A percentile compares a stretch with the other conserved stretches of the same genome.
These are phyloP conservation scores for Phialophora verrucosa DNA, from an alignment of 2,329 filamentous ascomycete species.

Conservation along the genomic window DNA sequence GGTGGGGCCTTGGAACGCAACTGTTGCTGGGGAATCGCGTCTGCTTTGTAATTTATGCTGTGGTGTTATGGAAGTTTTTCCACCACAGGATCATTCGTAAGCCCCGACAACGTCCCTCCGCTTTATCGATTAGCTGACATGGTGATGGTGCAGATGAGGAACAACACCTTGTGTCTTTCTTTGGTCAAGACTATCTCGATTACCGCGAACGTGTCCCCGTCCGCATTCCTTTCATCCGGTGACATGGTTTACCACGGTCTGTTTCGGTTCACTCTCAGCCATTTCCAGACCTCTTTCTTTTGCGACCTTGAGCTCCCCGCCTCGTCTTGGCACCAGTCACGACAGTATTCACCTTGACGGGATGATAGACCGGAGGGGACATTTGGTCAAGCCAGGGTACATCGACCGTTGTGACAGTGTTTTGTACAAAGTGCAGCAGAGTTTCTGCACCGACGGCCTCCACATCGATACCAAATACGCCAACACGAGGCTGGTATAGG, in stretches of 20 bases:
- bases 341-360: constrained; percentile 30
- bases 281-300: constrained; percentile 19
- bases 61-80: constrained; percentile 88
- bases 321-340: constrained; percentile 18
- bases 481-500: constrained; percentile 34
- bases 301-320: constrained; percentile 3
- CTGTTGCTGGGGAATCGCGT: constrained; percentile 82
- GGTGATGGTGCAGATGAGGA: constrained; percentile 69
- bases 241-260: constrained; percentile 17
- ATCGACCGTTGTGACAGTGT: constrained; percentile 28
- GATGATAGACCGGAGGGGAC: constrained; percentile 22
- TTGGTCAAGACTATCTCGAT: constrained; percentile 77
- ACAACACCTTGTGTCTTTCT: constrained; percentile 76
- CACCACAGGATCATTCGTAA: constrained; percentile 68
- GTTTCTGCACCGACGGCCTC: constrained; percentile 21
- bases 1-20: constrained; percentile 96
- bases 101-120: constrained; percentile 41
- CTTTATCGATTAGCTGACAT: constrained; percentile 21
- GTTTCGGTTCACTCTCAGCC: constrained; percentile 11
- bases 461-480: constrained; percentile 31
- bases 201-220: constrained; percentile 76
- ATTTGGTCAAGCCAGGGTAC: constrained; percentile 34
- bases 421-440: constrained; percentile 23
- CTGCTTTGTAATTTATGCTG: constrained; percentile 74
- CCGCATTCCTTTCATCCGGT: constrained; percentile 77